Conservation (phyloP, 768 basidiomycete genomes). For the Kwoniella mangroviensis region DNA sequence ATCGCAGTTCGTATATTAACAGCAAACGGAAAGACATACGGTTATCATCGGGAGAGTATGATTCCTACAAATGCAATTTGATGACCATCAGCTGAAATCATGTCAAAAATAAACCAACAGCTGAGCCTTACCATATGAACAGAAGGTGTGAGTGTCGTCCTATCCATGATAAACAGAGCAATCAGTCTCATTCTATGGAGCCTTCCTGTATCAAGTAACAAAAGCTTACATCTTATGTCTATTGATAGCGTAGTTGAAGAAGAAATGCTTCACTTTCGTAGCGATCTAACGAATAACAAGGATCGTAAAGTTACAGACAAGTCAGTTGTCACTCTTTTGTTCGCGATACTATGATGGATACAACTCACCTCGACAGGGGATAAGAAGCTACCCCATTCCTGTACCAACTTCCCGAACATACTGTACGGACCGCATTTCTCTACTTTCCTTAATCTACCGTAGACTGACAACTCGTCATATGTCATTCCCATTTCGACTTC, state of each 20-base stretch:
- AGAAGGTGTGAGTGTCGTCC: conserved; percentile 53
- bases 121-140: conserved; percentile 49
- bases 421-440: conserved; percentile 98
- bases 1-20: too few relatives aligned
- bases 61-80: conserved; percentile 66
- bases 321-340: too few relatives aligned
- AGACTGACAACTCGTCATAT: conserved; percentile 91
- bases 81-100: background rate
- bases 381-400: conserved; percentile 86
- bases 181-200: conserved; percentile 1
- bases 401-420: conserved; percentile 92
- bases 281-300: conserved; percentile 69
- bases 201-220: background rate
- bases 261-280: conserved; percentile 95
- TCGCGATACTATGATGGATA: background rate
- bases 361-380: conserved; percentile 77
- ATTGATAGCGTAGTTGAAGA: conserved; percentile 94
- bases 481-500: conserved; percentile 99
- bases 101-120: conserved; percentile 1
- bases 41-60: conserved; percentile 96
- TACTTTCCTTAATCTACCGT: conserved; percentile 89
- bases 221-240: conserved; percentile 94
- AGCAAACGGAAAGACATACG: conserved; percentile 62
- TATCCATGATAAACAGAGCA: background rate
- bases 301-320: too few relatives aligned